These are phyloP conservation scores for Plasmodium ovale DNA, from an alignment of 169 alveolate genomes.

Conservation along the genomic window DNA sequence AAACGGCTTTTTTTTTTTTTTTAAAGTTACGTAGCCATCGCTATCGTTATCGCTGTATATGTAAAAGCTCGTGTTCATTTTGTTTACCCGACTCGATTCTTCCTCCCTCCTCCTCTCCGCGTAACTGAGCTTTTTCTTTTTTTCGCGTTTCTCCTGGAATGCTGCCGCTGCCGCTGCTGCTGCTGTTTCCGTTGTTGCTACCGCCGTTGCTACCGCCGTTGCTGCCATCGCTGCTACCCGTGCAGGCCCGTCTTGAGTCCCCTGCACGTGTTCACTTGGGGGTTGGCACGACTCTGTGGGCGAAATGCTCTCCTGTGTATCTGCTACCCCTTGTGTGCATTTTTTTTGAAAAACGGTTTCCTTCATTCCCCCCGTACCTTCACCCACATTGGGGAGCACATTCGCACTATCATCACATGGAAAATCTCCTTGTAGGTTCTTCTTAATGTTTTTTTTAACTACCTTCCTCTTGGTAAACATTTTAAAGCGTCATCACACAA, in stretches of 20 bases:
- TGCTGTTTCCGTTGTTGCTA: neutral
- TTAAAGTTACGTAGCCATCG: constrained; percentile 42
- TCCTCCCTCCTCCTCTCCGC: constrained; percentile 55
- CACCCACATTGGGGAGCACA: neutral
- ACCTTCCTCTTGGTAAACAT: constrained; percentile 70
- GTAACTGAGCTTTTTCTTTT: constrained; percentile 20
- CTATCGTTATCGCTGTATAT: constrained; percentile 69
- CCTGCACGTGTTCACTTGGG: too few species aligned
- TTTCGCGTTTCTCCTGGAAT: neutral
- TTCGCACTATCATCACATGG: neutral
- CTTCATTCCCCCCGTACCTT: neutral
- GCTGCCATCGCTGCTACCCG: neutral
- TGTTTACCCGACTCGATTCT: constrained; percentile 45
- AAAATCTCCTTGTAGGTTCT: constrained; percentile 16
- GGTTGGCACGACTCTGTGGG: too few species aligned
- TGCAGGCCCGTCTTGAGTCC: neutral
- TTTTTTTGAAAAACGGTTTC: neutral
- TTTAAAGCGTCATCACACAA: neutral
- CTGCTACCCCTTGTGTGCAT: neutral
- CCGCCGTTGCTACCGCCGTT: neutral
- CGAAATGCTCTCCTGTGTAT: neutral
- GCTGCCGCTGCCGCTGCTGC: neutral
- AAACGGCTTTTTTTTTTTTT: constrained; percentile 41
- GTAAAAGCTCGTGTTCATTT: constrained; percentile 65
- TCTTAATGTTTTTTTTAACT: constrained; percentile 49